Evolutionary conservation across 1,284 basidiomycete species (phyloP), one percentile per base, ranked within the genome.

Genomic region (Sporisorium iseilematis-ciliati): DNA sequence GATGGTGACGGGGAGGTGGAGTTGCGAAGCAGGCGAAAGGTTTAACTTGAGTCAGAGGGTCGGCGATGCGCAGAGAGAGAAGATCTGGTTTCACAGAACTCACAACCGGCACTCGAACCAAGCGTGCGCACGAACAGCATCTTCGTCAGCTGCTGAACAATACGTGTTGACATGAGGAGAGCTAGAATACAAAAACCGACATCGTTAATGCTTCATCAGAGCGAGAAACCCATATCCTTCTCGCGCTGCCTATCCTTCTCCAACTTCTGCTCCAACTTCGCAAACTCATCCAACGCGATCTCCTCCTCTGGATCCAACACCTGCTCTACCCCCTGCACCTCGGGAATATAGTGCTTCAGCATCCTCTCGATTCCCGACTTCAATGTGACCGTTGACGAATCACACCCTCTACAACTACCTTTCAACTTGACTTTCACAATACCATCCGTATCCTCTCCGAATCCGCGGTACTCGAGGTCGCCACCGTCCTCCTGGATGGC

Each of bases 261-360:
- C 43, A 98, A 85, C 58, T 91, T 90, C 78, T 91, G 85, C 86
- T 99, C 96, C 11, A 99, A 89, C 87, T 97, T 98, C 57, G 90
- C 88, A 81, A 99, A 98, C 86, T 97, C 97, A 72, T 92, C 90
- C 67, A 94, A 83, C 0, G 96, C 93, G 55, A 99, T 90, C 20
- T 89, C 87, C 84, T 99, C 96, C 82, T 98, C 96, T 77, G 92
- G 90, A 83, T 95, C 95, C 53, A 98, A 86, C 70, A 92, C 93
- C 90, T 98, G 95, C 82, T 97, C 93, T 7, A 99, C 95, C n/a
- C 91, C 91, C 86, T 96, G 92, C 35, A 99, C 96, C 86, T 99
- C 95, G 7, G 96, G 96, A 60, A 99, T 93, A 83, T 98, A 99
- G 86, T 99, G 96, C 93, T 94, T 96, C 81, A 99, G 88, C 97